Base-by-base conservation (phyloP, 345 rosid species). In the Ceriops decandra region DNA sequence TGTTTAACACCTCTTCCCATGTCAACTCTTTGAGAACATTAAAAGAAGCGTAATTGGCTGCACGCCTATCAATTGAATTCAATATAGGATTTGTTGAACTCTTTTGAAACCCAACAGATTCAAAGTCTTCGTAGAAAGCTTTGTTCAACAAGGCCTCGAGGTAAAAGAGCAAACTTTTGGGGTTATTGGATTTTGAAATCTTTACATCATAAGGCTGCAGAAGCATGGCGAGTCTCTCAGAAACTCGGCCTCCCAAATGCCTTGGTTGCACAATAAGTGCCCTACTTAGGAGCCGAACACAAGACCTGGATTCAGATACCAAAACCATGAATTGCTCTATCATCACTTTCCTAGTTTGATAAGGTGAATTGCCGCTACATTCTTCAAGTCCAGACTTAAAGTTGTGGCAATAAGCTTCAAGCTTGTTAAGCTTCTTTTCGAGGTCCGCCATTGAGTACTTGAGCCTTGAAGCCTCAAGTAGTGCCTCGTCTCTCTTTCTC, bases 51-150 rank as follows among this genome's bases (percentile, higher is more conserved):
- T 84, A 86, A 24, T 88, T 86, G 0, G 89, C 77, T 68, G 84
- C 87, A 75, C 97, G 86, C 16, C 87, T 83, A 56, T 87, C 93
- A 6, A 83, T 78, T 36, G 97, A 96, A 78, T 95, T 87, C 74
- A 95, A 31, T 31, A 91, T 80, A 42, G 84, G 85, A 79, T 66
- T 81, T 51, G 74, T 58, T 33, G 86, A 83, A 74, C 66, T 80
- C 79, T 79, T 88, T 38, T 75, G 85, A 72, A 91, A 95, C 84
- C 89, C 96, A 27, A 66, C 59, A 20, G 90, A 77, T 74, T 95
- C 96, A 70, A 91, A 95, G 73, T 95, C 96, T 77, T 91, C 97
- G 30, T 88, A 91, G 76, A 95, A 91, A 27, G 90, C 83, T 62
- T 75, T 82, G 71, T 84, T 91, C 67, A 91, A 70, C 47, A 91